Percentiles rank a stretch among this genome's conserved stretches.
These are phyloP conservation scores for Clarireedia sp. DNA, from an alignment of 2,329 filamentous ascomycete genomes.

Conservation along the genomic window DNA sequence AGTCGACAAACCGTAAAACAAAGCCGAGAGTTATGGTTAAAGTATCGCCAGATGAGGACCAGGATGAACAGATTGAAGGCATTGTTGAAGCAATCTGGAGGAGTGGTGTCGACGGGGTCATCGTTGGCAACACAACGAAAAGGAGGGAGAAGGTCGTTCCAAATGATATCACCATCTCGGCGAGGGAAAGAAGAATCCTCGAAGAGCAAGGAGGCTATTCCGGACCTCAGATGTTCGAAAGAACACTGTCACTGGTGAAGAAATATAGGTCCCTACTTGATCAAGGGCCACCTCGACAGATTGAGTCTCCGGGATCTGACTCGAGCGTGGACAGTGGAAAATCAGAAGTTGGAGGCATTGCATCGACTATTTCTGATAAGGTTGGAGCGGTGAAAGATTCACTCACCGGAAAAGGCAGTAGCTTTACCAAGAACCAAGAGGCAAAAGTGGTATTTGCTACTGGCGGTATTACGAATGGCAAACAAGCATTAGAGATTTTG, in stretches of 20 bases:
- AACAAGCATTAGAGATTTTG: slow-evolving; percentile 72
- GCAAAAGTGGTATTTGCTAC: slow-evolving; percentile 84
- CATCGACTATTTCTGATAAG: slow-evolving; percentile 30
- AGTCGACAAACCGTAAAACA: slow-evolving; percentile 57
- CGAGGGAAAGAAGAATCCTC: slow-evolving; percentile 59
- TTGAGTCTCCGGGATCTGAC: neutral
- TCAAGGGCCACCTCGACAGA: slow-evolving; percentile 32
- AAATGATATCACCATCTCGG: slow-evolving; percentile 53
- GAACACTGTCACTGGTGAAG: slow-evolving; percentile 69
- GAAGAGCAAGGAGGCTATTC: slow-evolving; percentile 82
- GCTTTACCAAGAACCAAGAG: slow-evolving; percentile 9
- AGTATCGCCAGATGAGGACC: slow-evolving; percentile 91
- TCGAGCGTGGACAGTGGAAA: neutral
- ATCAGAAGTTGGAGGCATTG: slow-evolving; percentile 28
- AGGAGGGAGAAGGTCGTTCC: slow-evolving; percentile 65
- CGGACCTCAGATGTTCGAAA: slow-evolving; percentile 78
- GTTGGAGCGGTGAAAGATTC: slow-evolving; percentile 25
- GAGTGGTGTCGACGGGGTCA: slow-evolving; percentile 87
- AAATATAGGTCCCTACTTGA: slow-evolving; percentile 69
- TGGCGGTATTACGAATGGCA: slow-evolving; percentile 83
- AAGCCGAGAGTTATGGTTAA: slow-evolving; percentile 93
- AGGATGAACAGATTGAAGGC: slow-evolving; percentile 72
- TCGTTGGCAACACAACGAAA: slow-evolving; percentile 96
- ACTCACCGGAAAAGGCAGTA: neutral
- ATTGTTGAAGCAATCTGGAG: slow-evolving; percentile 79